phyloP scores from a whole-genome alignment of 148 eudicot genomes.

The Rhododendron williamsianum region DNA sequence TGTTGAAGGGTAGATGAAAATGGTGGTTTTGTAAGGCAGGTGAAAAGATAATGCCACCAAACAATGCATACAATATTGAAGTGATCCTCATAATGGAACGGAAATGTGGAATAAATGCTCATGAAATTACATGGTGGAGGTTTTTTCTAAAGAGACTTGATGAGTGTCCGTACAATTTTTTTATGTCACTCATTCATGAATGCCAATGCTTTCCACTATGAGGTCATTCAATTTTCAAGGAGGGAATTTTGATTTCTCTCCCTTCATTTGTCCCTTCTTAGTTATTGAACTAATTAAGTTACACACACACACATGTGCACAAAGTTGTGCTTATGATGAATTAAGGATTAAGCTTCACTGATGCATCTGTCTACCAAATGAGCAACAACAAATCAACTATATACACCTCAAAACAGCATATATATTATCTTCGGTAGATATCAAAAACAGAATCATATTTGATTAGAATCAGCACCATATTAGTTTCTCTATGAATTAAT shows the following conservation, averaged over 20 bases:
- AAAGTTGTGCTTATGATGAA: neutral
- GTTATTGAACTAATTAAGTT: conserved; percentile 19
- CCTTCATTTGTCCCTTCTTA: conserved; percentile 19
- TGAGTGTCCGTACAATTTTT: conserved; percentile 5
- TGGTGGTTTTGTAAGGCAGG: conserved; percentile 17
- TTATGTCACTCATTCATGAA: conserved; percentile 23
- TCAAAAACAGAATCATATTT: neutral
- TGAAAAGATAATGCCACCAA: conserved; percentile 6
- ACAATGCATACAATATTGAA: neutral
- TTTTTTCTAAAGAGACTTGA: neutral
- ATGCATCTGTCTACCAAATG: neutral
- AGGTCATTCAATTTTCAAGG: conserved; percentile 14
- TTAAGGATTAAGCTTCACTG: neutral
- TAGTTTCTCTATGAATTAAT: neutral
- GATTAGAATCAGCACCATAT: neutral
- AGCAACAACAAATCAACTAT: neutral
- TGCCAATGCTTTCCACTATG: conserved; percentile 14
- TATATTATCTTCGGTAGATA: neutral
- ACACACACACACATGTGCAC: neutral
- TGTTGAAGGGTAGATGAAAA: conserved; percentile 26
- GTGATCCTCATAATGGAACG: neutral
- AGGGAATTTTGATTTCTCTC: conserved; percentile 6
- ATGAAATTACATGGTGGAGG: conserved; percentile 15
- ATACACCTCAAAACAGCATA: neutral
- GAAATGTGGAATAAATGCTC: conserved; percentile 9